A percentile compares a stretch with the other conserved stretches of the same genome.
These are phyloP conservation scores for Dioscorea cayenensis DNA, from an alignment of 116 monocot genomes.

Conservation along the genomic window DNA sequence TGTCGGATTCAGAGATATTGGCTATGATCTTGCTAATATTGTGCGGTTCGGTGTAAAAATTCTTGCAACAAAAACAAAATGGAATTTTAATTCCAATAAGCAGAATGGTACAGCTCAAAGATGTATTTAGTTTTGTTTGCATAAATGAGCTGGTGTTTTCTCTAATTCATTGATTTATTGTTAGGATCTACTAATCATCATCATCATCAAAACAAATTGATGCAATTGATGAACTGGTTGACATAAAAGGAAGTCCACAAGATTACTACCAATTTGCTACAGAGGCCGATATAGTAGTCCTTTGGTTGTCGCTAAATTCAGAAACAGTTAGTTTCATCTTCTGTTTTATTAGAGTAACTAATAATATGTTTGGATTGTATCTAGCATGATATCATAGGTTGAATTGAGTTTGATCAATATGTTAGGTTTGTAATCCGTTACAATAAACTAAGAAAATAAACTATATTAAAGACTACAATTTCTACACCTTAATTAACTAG, in stretches of 20 bases:
- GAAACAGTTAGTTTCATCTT: conserved; percentile 49
- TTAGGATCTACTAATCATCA: no score
- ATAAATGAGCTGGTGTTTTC: no score
- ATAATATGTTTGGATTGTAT: no score
- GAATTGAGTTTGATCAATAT: no score
- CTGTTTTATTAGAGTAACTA: neutral
- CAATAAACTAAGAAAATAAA: no score
- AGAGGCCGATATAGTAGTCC: conserved; percentile 83
- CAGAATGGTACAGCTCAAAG: no score
- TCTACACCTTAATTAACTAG: no score
- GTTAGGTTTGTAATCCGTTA: no score
- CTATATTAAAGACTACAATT: no score
- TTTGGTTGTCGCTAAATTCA: conserved; percentile 57
- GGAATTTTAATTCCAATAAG: conserved; percentile 13
- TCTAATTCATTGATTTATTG: no score
- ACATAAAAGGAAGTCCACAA: conserved; percentile 70
- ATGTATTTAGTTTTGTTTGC: no score
- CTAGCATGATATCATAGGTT: no score
- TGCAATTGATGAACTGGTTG: conserved; percentile 40
- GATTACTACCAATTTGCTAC: conserved; percentile 73
- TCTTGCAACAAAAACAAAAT: conserved; percentile 79
- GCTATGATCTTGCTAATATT: conserved; percentile 75
- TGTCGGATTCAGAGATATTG: conserved; percentile 83
- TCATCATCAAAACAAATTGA: conserved; percentile 12
- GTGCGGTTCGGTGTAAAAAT: conserved; percentile 77